A percentile compares a stretch with the other conserved stretches of the same genome.
phyloP scores from a whole-genome alignment of 371 early-diverging fungal genomes.

The Lichtheimia hyalospora region DNA sequence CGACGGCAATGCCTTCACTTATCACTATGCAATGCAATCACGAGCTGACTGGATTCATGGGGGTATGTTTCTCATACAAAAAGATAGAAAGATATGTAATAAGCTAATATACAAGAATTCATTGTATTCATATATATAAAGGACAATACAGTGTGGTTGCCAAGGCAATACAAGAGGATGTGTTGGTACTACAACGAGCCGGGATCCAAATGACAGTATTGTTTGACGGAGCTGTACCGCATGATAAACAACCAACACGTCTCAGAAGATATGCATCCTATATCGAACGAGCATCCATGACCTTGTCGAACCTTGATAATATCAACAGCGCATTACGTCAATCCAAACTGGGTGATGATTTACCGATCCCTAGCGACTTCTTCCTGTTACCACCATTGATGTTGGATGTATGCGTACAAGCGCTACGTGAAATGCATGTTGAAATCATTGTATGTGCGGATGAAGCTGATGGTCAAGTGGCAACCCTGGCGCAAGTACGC shows the following conservation, averaged over 20 bases:
- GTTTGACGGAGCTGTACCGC: constrained; percentile 60
- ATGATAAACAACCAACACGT: constrained; percentile 52
- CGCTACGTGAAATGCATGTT: constrained; percentile 32
- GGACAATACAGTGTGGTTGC: constrained; percentile 47
- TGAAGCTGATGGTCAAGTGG: constrained; percentile 60
- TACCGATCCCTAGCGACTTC: constrained; percentile 32
- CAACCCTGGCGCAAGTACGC: constrained; percentile 34
- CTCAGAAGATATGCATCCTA: constrained; percentile 50
- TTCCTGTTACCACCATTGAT: constrained; percentile 57
- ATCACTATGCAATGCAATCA: constrained; percentile 48
- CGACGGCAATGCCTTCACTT: constrained; percentile 63
- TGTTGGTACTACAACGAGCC: constrained; percentile 26
- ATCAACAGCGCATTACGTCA: constrained; percentile 24
- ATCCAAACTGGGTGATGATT: constrained; percentile 11
- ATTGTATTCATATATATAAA: constrained; percentile 5
- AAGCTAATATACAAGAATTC: background rate
- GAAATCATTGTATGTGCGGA: constrained; percentile 38
- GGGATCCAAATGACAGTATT: constrained; percentile 45
- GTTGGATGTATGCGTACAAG: constrained; percentile 51
- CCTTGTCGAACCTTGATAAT: constrained; percentile 18
- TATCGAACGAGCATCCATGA: constrained; percentile 30
- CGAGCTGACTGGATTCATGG: constrained; percentile 57
- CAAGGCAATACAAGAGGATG: constrained; percentile 26
- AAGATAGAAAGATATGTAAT: background rate
- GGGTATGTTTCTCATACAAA: constrained; percentile 20